These are phyloP conservation scores for Wickerhamia fluorescens DNA, from an alignment of 805 yeast species.

Conservation along the genomic window DNA sequence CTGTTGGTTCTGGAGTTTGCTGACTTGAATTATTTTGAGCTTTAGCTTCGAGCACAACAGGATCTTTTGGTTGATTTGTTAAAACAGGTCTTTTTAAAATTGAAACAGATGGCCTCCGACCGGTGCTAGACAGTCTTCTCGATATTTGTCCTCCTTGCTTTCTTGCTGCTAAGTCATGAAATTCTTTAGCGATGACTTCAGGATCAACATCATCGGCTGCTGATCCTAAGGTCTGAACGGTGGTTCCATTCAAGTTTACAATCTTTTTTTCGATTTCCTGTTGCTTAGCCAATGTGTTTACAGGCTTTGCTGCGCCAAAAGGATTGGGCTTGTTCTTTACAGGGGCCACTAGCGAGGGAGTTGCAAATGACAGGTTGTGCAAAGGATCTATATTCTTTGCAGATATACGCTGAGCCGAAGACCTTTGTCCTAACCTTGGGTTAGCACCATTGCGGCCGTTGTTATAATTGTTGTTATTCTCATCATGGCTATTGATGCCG, in stretches of 20 bases:
- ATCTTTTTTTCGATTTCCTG: constrained; percentile 69
- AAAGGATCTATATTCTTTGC: no score
- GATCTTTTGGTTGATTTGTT: background rate
- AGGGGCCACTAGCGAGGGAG: constrained; percentile 10
- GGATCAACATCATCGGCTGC: constrained; percentile 42
- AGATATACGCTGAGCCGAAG: background rate
- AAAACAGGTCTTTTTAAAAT: constrained; percentile 14
- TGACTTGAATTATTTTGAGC: no score
- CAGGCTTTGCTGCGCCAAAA: constrained; percentile 82
- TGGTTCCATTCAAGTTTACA: constrained; percentile 77
- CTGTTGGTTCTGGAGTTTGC: no score
- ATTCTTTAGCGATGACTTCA: constrained; percentile 32
- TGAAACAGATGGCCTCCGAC: constrained; percentile 12
- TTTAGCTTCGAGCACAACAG: background rate
- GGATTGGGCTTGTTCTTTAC: constrained; percentile 50
- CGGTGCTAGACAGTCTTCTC: no score
- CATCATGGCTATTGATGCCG: constrained; percentile 2
- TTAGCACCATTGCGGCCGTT: background rate
- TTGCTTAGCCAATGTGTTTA: constrained; percentile 62
- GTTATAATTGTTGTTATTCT: background rate
- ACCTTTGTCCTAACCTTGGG: background rate
- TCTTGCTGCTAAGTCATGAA: constrained; percentile 6
- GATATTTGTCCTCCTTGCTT: no score
- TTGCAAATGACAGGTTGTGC: no score
- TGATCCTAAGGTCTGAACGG: constrained; percentile 79